Evolutionary conservation across 2,329 filamentous ascomycete genomes (phyloP).

Genomic region (Colletotrichum cereale): DNA sequence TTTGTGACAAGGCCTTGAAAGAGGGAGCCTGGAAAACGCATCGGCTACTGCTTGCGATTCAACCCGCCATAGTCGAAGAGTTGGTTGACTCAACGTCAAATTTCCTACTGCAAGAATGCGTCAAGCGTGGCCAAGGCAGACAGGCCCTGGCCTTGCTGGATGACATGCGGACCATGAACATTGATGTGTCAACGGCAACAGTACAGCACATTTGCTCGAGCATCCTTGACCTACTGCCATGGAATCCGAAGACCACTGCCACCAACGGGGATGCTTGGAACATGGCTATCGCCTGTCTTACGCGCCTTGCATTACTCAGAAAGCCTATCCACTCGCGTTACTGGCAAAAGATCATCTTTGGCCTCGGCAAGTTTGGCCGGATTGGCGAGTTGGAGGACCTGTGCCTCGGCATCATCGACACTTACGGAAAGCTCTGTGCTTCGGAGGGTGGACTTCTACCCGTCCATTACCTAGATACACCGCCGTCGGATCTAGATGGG

Average conservation of each 20-base stretch:
- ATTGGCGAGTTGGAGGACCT: constrained; percentile 60
- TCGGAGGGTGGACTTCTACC: constrained; percentile 52
- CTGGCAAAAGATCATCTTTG: constrained; percentile 60
- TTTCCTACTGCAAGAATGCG: constrained; percentile 47
- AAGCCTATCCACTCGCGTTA: constrained; percentile 50
- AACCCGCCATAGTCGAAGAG: constrained; percentile 50
- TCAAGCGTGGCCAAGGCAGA: constrained; percentile 46
- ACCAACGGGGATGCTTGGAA: constrained; percentile 12
- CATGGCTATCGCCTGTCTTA: constrained; percentile 25
- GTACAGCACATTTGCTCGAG: constrained; percentile 27
- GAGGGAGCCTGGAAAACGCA: constrained; percentile 57
- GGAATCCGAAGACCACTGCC: constrained; percentile 8
- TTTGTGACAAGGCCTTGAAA: constrained; percentile 52
- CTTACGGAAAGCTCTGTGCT: constrained; percentile 49
- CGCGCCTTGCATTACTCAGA: constrained; percentile 19
- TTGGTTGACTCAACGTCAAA: constrained; percentile 50
- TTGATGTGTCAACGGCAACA: constrained; percentile 45
- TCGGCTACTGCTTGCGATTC: constrained; percentile 59
- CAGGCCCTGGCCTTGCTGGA: constrained; percentile 51
- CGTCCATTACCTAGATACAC: constrained; percentile 60
- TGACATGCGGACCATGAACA: constrained; percentile 52
- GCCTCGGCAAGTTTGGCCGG: constrained; percentile 58
- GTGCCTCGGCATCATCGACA: constrained; percentile 56
- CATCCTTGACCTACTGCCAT: constrained; percentile 28
- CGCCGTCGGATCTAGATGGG: constrained; percentile 32